These are phyloP conservation scores for Termitomyces sp. DNA, from an alignment of 768 basidiomycete genomes.

Conservation along the genomic window DNA sequence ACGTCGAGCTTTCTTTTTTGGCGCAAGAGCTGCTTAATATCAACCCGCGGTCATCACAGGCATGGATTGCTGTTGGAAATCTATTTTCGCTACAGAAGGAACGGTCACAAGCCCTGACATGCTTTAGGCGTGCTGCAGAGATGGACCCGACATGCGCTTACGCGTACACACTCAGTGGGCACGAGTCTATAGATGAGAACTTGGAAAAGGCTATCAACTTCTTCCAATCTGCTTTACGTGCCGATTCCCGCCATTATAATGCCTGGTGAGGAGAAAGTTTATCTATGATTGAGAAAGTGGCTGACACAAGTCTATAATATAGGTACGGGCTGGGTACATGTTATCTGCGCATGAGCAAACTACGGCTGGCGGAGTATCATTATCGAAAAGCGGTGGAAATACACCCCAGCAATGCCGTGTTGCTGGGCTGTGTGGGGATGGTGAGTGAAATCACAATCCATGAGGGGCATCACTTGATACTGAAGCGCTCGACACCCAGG, in stretches of 20 bases:
- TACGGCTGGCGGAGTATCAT: constrained; percentile 93
- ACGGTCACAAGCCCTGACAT: constrained; percentile 86
- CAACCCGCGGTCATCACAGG: constrained; percentile 73
- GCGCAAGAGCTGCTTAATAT: constrained; percentile 89
- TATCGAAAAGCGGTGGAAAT: constrained; percentile 89
- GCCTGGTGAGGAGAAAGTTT: constrained; percentile 70
- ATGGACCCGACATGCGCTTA: constrained; percentile 90
- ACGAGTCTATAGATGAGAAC: constrained; percentile 96
- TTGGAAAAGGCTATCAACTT: constrained; percentile 86
- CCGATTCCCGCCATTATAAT: constrained; percentile 93
- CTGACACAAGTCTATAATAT: constrained; percentile 17
- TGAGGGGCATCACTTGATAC: constrained; percentile 13
- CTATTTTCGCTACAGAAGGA: constrained; percentile 94
- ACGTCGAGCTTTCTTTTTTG: constrained; percentile 82
- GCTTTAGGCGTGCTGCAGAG: constrained; percentile 88
- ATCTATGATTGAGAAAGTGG: constrained; percentile 14
- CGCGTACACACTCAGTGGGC: constrained; percentile 93
- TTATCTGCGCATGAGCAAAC: constrained; percentile 91
- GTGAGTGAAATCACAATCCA: constrained; percentile 44
- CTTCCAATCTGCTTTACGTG: constrained; percentile 88
- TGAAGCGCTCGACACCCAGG: constrained; percentile 37
- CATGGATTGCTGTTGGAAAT: constrained; percentile 98
- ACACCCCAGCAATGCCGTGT: constrained; percentile 92
- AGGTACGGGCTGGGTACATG: constrained; percentile 99
- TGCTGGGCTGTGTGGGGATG: constrained; percentile 94